Base-by-base conservation (phyloP, 805 yeast genomes). In the Saturnispora bothae region DNA sequence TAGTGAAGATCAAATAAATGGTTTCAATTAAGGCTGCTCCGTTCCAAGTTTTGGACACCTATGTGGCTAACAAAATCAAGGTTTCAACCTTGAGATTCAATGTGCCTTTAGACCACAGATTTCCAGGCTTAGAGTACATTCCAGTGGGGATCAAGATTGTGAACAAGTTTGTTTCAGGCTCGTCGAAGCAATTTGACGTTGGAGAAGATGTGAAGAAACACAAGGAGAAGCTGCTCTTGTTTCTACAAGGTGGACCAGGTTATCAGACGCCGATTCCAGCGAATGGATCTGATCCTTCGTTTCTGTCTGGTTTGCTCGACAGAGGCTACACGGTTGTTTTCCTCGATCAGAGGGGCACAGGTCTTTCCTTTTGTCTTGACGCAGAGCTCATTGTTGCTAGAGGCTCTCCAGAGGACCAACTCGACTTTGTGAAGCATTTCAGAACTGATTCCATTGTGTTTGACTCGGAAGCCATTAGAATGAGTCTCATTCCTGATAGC, bases 261-360 rank as follows among this genome's bases (percentile, higher is more conserved):
- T 68, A 64, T 39, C 66, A 68, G 2, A 57, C 71, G 33, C 43
- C 49, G 2, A 41, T 43, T 3, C 52, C 57, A 4, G 40, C 46
- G 1, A 33, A 45, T 12, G 21, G 22, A 2, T 3, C 41, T 2
- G 34, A 37, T 14, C 54, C 56, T 2, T 22, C 39, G 3, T 53
- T 35, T 30, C 31, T 53, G 14, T 35, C 38, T 1, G 44, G 45
- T 1, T 33, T 54, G 4, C 17, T 52, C 1, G 44, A 51, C 3
- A 46, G 39, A 44, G 40, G 38, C 2, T 49, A 45, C 27, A 43
- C 53, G 1, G 54, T 54, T 7, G 31, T 74, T 12, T 65, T 60
- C 29, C 53, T 71, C 34, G 81, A 74, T 54, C 80, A 74, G 49
- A 53, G 80, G 48, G 81, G 80, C n/a, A 74, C 80, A 1, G 81